Conservation (phyloP, 1,284 basidiomycete genomes). For the Gomphus bonarii region DNA sequence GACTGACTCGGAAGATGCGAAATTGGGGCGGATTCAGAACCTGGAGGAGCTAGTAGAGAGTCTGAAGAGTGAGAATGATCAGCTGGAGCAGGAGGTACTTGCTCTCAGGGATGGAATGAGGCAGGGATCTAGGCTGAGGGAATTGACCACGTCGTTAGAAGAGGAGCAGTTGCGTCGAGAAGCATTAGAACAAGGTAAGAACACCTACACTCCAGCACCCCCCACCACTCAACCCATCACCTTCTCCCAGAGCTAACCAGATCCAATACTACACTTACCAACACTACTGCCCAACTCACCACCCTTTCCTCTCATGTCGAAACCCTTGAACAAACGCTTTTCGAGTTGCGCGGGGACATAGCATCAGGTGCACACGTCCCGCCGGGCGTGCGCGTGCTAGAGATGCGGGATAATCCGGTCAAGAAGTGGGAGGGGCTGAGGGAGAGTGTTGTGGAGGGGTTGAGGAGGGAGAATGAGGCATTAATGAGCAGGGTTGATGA, state of each 20-base stretch:
- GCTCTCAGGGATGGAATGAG: slow-evolving; percentile 21
- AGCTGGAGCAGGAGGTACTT: slow-evolving; percentile 35
- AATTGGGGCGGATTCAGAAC: slow-evolving; percentile 35
- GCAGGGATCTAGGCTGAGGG: slow-evolving; percentile 24
- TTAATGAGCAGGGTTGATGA: slow-evolving; percentile 47
- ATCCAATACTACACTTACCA: slow-evolving; percentile 25
- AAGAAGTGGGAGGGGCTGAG: slow-evolving; percentile 62
- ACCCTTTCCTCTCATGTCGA: slow-evolving; percentile 42
- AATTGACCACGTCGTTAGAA: slow-evolving; percentile 33
- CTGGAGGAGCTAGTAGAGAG: slow-evolving; percentile 47
- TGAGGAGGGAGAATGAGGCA: slow-evolving; percentile 68
- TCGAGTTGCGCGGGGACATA: slow-evolving; percentile 64
- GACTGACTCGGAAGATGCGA: slow-evolving; percentile 4
- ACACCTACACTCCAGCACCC: slow-evolving; percentile 5
- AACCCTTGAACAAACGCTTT: slow-evolving; percentile 57
- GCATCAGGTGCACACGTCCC: slow-evolving; percentile 71
- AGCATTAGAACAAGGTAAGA: slow-evolving; percentile 32
- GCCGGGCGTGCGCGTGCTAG: slow-evolving; percentile 58
- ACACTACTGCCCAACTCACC: slow-evolving; percentile 32
- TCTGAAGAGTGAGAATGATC: slow-evolving; percentile 38
- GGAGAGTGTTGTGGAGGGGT: slow-evolving; percentile 52
- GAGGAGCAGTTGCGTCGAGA: slow-evolving; percentile 28
- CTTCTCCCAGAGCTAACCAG: slow-evolving; percentile 19
- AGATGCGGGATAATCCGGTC: slow-evolving; percentile 66
- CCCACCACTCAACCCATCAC: neutral